Conservation (phyloP, 495 filamentous ascomycete genomes). For the Pyrenopolyporus hunteri region DNA sequence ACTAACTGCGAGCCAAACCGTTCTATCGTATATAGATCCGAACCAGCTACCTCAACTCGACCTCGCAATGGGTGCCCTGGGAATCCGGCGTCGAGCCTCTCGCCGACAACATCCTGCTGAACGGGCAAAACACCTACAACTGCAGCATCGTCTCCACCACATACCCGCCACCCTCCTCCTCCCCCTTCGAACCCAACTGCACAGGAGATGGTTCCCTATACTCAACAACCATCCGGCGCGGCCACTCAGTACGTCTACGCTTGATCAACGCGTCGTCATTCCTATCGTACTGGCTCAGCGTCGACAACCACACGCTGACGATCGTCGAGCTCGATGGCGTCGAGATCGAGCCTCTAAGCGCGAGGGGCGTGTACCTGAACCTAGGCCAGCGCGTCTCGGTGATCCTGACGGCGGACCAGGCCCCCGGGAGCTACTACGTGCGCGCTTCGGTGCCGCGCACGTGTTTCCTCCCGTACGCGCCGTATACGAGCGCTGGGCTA, state of each 20-base stretch:
- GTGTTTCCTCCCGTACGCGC: conserved; percentile 41
- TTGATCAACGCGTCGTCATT: conserved; percentile 41
- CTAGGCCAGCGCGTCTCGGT: conserved; percentile 41
- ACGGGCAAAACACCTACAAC: conserved; percentile 54
- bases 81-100: conserved; percentile 43
- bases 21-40: conserved; percentile 27
- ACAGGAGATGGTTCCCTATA: conserved; percentile 37
- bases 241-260: conserved; percentile 28
- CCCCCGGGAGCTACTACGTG: conserved; percentile 38
- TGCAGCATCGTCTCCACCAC: conserved; percentile 41
- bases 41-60: conserved; percentile 39
- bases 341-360: conserved; percentile 33
- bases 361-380: conserved; percentile 41
- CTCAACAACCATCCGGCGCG: conserved; percentile 18
- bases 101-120: conserved; percentile 58
- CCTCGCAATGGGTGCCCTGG: conserved; percentile 39
- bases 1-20: conserved; percentile 36
- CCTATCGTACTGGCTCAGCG: conserved; percentile 40
- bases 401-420: conserved; percentile 38
- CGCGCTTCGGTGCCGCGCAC: conserved; percentile 38
- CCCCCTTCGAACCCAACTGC: conserved; percentile 10
- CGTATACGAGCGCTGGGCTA: conserved; percentile 38
- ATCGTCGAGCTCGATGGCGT: conserved; percentile 44
- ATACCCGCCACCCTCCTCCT: conserved; percentile 15
- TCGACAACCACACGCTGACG: conserved; percentile 41